These are phyloP conservation scores for maize (Zea mays) DNA, from an alignment of 176 grass and related monocot species.

Conservation along the genomic window Zm-B73-REFERENCE-NAM-5.0 NC_050104.1:98243001-98243500, in stretches of 20 bases:
- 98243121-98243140: conserved; percentile 5
- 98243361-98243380: conserved; percentile 77
- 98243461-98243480: conserved; percentile 20
- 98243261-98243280: conserved; percentile 99
- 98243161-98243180: conserved; percentile 10
- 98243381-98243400: conserved; percentile 28
- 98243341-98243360: conserved; percentile 92
- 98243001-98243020: conserved; percentile 18
- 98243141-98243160: neutral
- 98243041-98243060: neutral
- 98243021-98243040: neutral
- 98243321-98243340: conserved; percentile 99
- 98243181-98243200: conserved; percentile 8
- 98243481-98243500: conserved; percentile 91
- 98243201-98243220: neutral
- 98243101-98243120: conserved; percentile 18
- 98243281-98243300: conserved; percentile 97
- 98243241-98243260: conserved; percentile 94
- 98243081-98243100: neutral
- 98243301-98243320: conserved; percentile 98
- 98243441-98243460: conserved; percentile 16
- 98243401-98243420: neutral
- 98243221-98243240: conserved; percentile 90
- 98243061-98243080: neutral
- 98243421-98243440: conserved; percentile 23